Evolutionary conservation across 2,329 filamentous ascomycete genomes (phyloP).

Genomic region (Pestalotiopsis fici): DNA sequence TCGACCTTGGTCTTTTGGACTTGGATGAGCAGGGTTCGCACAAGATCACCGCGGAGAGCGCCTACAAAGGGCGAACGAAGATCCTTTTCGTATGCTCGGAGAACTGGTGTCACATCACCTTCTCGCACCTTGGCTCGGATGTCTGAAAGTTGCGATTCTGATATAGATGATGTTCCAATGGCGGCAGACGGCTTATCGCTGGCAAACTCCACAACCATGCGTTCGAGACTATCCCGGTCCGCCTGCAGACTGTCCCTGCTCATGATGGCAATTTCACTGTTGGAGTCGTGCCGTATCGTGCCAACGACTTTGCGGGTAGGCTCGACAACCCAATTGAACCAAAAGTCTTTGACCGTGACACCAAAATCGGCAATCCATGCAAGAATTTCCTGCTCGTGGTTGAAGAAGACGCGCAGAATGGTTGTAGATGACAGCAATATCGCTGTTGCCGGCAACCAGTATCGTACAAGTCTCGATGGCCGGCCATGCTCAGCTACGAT

Average conservation of each 20-base stretch:
- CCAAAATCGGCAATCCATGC: conserved; percentile 81
- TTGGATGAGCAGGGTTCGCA: conserved; percentile 90
- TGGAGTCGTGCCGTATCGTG: conserved; percentile 90
- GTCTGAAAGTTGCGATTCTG: conserved; percentile 69
- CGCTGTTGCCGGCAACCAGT: conserved; percentile 79
- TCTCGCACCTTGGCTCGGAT: conserved; percentile 82
- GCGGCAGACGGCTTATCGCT: conserved; percentile 73
- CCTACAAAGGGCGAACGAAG: conserved; percentile 80
- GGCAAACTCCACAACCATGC: conserved; percentile 98
- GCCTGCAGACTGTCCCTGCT: conserved; percentile 88
- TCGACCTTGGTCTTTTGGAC: conserved; percentile 99
- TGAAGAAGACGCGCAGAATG: conserved; percentile 76
- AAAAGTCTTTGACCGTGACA: conserved; percentile 81
- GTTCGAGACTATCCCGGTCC: conserved; percentile 87
- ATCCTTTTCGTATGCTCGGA: conserved; percentile 89
- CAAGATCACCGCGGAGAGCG: conserved; percentile 80
- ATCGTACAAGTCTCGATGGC: conserved; percentile 74
- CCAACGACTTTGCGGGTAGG: conserved; percentile 80
- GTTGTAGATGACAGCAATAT: conserved; percentile 84
- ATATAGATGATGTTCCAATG: conserved; percentile 52
- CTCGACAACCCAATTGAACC: conserved; percentile 93
- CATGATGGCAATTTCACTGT: conserved; percentile 95
- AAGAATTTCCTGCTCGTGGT: conserved; percentile 73
- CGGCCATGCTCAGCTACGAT: conserved; percentile 69
- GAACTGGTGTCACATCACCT: conserved; percentile 88